Conservation (phyloP, 176 grass and related monocot species). For the Elymus sibiricus region DNA sequence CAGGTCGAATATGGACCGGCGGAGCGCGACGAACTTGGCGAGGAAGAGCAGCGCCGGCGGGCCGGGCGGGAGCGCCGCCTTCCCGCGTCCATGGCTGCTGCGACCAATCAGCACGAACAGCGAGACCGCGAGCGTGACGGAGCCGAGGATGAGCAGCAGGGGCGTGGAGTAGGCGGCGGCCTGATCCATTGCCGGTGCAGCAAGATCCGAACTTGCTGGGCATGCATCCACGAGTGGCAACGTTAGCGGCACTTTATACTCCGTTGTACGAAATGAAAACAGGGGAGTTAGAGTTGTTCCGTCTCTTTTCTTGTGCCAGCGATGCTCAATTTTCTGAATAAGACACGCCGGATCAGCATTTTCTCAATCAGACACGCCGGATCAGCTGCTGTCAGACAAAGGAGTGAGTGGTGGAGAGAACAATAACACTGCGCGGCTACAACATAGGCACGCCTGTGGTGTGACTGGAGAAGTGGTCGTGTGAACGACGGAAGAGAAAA, state of each 20-base stretch:
- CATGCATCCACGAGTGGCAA: not conserved
- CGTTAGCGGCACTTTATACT: not conserved
- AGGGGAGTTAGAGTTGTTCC: not conserved
- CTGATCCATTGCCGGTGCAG: not conserved
- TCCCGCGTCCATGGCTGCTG: not conserved
- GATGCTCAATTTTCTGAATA: not conserved
- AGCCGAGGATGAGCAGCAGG: not conserved
- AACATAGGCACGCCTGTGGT: not conserved
- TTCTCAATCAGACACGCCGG: not conserved
- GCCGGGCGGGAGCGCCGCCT: slow-evolving; percentile 22
- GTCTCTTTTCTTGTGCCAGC: not conserved
- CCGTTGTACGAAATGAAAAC: not conserved
- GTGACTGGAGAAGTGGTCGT: too few species aligned
- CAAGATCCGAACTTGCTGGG: not conserved
- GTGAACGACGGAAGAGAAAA: too few species aligned
- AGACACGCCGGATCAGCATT: not conserved
- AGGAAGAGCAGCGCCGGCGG: slow-evolving; percentile 30
- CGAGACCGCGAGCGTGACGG: not conserved
- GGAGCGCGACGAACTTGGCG: not conserved
- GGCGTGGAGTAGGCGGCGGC: not conserved
- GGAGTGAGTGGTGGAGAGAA: not conserved
- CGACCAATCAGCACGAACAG: not conserved
- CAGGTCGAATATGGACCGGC: slow-evolving; percentile 24
- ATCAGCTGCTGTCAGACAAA: not conserved
- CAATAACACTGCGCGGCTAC: not conserved